Base-by-base conservation (phyloP, 176 grass and related monocot genomes). In the sorghum (Sorghum bicolor) region DNA sequence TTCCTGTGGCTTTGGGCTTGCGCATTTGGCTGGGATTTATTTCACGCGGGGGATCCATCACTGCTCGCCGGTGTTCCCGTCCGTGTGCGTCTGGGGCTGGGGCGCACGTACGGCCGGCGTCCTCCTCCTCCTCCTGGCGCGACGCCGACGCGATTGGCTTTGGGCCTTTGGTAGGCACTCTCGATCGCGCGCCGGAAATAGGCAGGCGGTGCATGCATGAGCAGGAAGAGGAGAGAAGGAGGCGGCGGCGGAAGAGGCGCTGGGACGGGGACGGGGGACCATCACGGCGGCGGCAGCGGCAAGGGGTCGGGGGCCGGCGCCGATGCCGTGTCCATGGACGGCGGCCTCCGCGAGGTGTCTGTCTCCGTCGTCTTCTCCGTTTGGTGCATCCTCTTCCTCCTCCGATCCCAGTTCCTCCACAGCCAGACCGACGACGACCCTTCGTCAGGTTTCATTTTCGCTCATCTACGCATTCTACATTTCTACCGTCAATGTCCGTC, bases 301-400 rank as follows among this genome's bases (percentile, higher is more conserved):
- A 52, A 69, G 64, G 76, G 71, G 17, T 8, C 53, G 33, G 61
- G 19, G 41, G 68, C 10, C 10, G 8, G 8, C 50, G 22, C 83
- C 43, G 83, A 90, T 86, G 79, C 75, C 75, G 68, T 88, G 64
- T 84, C 89, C 85, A 91, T 91, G 89, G 77, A 91, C 65, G 85
- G 82, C 64, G 82, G 86, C 84, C 82, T 95, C 68, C 88, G 91
- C 70, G 88, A 93, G 90, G 74, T 94, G 75, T 93, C 88, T 3
- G 77, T 95, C 38, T 90, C 95, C 26, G 90, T 92, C 17, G 71
- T 88, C 72, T 66, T 97, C 70, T 92, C 90, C 53, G 61, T 90
- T 33, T 94, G 88, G 94, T 97, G 90, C 71, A 62, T 97, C 84
- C 75, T 91, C 80, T 86, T 94, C 65, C 81, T 91, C 82, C 88